Base-by-base conservation (phyloP, 768 basidiomycete species). In the Cantharellus cinnabarinus region DNA sequence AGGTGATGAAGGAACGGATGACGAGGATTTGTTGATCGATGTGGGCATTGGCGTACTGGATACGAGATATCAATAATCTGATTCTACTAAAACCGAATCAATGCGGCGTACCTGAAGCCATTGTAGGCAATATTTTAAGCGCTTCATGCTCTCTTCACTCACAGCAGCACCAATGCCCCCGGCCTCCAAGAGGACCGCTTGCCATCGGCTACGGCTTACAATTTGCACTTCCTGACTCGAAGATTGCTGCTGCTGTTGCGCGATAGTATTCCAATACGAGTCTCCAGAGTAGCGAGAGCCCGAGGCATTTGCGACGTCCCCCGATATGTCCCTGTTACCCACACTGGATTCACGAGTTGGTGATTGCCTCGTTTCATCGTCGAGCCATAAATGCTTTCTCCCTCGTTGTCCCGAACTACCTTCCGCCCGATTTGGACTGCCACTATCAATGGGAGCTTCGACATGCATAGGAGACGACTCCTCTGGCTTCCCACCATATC, bases 111-210 rank as follows among this genome's bases (percentile, higher is more conserved):
- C 87, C 74, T 86, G 83, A 15, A 94, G 73, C 88, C 89, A 93
- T 60, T 87, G 79, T 38, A 94, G 67, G 69, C 86, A 89, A 66
- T 91, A 93, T 67, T 81, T 81, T 44, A 94, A 70, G 58, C 85
- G 74, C 59, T 85, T 75, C 84, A 94, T 85, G 65, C 82, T 89
- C 69, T 93, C 90, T 62, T 91, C 89, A 68, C 88, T 89, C 40
- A 93, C 74, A 4, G 90, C 89, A 0, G 86, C 88, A 60, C 88
- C 79, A 41, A 94, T 74, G 0, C 89, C 89, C 10, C 89, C 88
- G 2, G 88, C 89, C 69, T 93, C 89, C 34, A 84, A 73, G 44
- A 93, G 71, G 37, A 91, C 77, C 0, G 83, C 78, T 64, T 90
- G 88, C 89, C 86, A 89, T 48, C 85, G 74, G 68, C 84, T 84